phyloP scores from a whole-genome alignment of 2,329 filamentous ascomycete species.

The Sporothrix protearum region DNA sequence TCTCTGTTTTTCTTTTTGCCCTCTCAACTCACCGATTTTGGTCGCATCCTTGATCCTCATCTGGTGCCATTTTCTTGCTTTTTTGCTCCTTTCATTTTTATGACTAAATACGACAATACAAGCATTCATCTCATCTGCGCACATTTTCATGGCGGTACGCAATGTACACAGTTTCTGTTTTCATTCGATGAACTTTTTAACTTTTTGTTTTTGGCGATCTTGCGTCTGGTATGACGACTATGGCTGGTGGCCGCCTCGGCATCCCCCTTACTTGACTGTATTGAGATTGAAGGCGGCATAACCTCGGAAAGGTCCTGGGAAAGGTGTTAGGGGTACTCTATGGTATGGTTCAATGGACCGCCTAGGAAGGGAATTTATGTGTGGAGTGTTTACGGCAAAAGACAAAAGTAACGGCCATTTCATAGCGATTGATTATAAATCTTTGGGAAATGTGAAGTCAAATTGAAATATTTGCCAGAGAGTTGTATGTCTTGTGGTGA shows the following conservation, averaged over 20 bases:
- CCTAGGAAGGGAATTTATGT: background rate
- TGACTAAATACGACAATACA: conserved; percentile 9
- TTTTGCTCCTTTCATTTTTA: background rate
- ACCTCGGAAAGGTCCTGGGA: background rate
- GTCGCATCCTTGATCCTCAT: background rate
- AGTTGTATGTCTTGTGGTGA: background rate
- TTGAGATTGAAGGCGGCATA: background rate
- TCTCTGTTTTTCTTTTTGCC: background rate
- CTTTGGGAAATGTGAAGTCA: background rate
- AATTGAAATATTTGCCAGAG: background rate
- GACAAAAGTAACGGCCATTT: background rate
- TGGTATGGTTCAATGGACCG: background rate
- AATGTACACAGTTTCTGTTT: background rate
- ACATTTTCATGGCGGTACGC: background rate
- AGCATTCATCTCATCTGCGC: background rate
- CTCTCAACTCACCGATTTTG: background rate
- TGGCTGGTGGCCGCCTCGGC: background rate
- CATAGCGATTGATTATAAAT: background rate
- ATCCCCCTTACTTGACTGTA: background rate
- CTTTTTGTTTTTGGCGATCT: background rate
- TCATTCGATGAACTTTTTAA: background rate
- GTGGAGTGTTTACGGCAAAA: background rate
- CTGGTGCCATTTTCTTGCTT: background rate
- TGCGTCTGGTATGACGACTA: background rate
- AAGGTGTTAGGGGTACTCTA: background rate